Evolutionary conservation across 352 stramenopile genomes (phyloP).

Genomic region (Phytophthora megakarya): DNA sequence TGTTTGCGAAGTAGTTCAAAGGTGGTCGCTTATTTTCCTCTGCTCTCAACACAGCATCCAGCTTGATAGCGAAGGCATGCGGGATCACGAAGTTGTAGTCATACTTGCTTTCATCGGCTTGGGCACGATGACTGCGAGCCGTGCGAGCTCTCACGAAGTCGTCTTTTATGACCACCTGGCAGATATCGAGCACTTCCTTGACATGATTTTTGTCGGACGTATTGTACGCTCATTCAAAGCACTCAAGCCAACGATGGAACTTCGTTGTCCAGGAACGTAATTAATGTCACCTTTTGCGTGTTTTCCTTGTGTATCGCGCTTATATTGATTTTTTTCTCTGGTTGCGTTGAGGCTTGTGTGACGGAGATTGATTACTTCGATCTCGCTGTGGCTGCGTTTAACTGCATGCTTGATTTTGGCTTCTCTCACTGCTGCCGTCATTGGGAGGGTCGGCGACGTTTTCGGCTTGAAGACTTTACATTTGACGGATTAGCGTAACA

Average conservation of each 20-base stretch:
- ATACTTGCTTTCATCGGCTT: neutral
- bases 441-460: neutral
- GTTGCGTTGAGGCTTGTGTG: too few species aligned
- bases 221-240: neutral
- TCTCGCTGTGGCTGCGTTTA: neutral
- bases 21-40: conserved; percentile 1
- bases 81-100: conserved; percentile 18
- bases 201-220: neutral
- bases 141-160: conserved; percentile 2
- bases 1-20: too few species aligned
- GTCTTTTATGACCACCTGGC: conserved; percentile 4
- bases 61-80: neutral
- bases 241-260: neutral
- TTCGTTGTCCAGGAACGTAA: neutral
- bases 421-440: neutral
- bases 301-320: too few species aligned
- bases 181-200: neutral
- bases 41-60: neutral
- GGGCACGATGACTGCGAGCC: neutral
- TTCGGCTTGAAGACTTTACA: too few species aligned
- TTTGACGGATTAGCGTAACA: too few species aligned
- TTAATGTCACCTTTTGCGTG: neutral
- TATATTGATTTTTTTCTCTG: too few species aligned
- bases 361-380: too few species aligned
- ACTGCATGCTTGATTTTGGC: neutral